Base-by-base conservation (phyloP, 2,329 filamentous ascomycete genomes). In the Fusarium sterilihyphosum region DNA sequence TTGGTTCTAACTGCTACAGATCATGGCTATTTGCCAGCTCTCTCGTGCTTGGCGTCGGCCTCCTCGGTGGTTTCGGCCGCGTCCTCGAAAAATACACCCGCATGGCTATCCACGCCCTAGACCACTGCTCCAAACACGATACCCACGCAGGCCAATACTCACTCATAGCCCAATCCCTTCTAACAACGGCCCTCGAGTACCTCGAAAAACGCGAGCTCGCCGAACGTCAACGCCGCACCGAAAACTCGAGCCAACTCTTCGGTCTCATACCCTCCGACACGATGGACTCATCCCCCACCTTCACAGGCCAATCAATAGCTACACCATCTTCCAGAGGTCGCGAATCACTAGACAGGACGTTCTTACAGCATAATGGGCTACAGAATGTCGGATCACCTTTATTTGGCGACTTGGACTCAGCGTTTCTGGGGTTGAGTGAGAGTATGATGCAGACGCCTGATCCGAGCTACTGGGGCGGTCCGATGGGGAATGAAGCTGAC, bases 11-110 rank as follows among this genome's bases (percentile, higher is more conserved):
- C 24, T 44, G 3, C 18, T 2, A 2, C 3, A 88, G 87, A 7
- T 88, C 87, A 1, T 89, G 87, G 87, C 77, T 89, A 1, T 89
- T 89, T 68, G 86, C 87, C 1, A 84, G 86, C 3, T 88, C 87
- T 0, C 82, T 89, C 0, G 87, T 88, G 0, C 82, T 88, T 0
- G 87, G 87, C 0, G 81, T 88, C 4, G 87, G 87, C 1, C 83
- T 89, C 0, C 81, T 89, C 0, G 87, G 86, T 3, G 85, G 85
- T 0, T 89, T 89, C 41, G 87, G 87, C 5, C 85, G 87, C 9
- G 84, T 87, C 20, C 82, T 89, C 0, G 87, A 89, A 61, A 87
- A 86, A 65, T 84, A 88, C 65, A 85, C 84, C 3, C 84, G 83
- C 35, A 83, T 84, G 78, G 85, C 86, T 2, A 87, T 89, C 22